Evolutionary conservation across 805 yeast genomes (phyloP), one percentile per base, ranked within the genome.

Genomic region (Zygotorulaspora danielsina): DNA sequence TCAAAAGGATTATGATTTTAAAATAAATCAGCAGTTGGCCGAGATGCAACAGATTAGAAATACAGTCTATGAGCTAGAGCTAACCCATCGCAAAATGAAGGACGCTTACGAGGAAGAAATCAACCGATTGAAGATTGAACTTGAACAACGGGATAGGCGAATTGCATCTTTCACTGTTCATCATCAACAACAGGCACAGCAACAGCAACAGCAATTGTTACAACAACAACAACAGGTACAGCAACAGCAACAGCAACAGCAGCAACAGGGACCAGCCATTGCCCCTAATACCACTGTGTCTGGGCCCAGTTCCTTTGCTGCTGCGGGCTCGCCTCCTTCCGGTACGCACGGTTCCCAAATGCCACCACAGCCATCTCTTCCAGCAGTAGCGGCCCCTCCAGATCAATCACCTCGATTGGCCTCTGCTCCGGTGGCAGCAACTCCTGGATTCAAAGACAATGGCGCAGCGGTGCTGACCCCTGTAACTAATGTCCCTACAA

Each of bases 51-150:
- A 85, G 61, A 88, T 90, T 42, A 78, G 96, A 56, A 94, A 88
- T 57, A 86, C 96, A 8, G 95, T 90, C 19, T 88, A 81, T 59
- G 97, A 93, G 61, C 75, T 90, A 55, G 97, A 90, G 64, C 76
- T 82, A 75, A 90, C 95, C 27, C 97, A 90, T 69, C 75, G 95
- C 53, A 85, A 86, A 60, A 84, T 93, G 75, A 89, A 90, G 67
- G 97, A 90, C 57, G 88, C 89, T 33, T 93, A 90, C 65, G 97
- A 90, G 64, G 95, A 85, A 55, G 97, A 90, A 66, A 84, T 93
- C 41, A 70, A 78, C 59, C 73, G 93, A 51, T 73, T 90, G 64
- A 88, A 90, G 64, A 78, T 80, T 48, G 96, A 88, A 61, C 72
- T 90, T 50, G 96, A 87, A 54, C 77, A 73, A 56, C 72, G 89